Percentiles rank a stretch among this genome's conserved stretches.
These are phyloP conservation scores for Diplodia sapinea DNA, from an alignment of 2,329 filamentous ascomycete species.

Conservation along the genomic window DNA sequence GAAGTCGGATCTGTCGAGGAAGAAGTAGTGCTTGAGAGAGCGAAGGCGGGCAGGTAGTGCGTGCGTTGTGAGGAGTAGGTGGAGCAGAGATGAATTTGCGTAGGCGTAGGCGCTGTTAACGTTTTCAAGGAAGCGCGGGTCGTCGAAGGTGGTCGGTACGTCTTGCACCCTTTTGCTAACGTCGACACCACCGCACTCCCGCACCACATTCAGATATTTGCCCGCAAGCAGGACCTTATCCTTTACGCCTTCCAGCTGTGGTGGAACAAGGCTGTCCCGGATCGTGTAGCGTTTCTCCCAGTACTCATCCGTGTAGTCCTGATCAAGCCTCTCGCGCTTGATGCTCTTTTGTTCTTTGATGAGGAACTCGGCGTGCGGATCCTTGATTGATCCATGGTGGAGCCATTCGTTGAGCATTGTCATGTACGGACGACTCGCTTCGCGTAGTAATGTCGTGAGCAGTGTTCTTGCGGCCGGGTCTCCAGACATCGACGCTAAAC, in stretches of 20 bases:
- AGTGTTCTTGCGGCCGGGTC: slow-evolving; percentile 86
- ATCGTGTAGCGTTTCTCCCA: slow-evolving; percentile 98
- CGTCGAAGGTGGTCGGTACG: slow-evolving; percentile 91
- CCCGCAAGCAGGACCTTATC: slow-evolving; percentile 94
- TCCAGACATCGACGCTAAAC: slow-evolving; percentile 87
- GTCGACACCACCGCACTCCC: slow-evolving; percentile 95
- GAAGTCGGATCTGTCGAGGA: slow-evolving; percentile 96
- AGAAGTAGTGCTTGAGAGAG: slow-evolving; percentile 98
- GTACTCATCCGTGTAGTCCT: slow-evolving; percentile 98
- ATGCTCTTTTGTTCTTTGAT: slow-evolving; percentile 97
- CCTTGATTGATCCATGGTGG: slow-evolving; percentile 92
- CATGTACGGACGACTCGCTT: slow-evolving; percentile 95
- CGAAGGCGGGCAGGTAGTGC: slow-evolving; percentile 83
- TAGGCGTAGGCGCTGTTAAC: slow-evolving; percentile 94
- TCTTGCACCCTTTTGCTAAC: slow-evolving; percentile 86
- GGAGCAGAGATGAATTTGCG: slow-evolving; percentile 91
- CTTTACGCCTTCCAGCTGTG: slow-evolving; percentile 87
- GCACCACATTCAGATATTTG: slow-evolving; percentile 97
- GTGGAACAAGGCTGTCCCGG: slow-evolving; percentile 86
- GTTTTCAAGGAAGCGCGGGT: slow-evolving; percentile 89
- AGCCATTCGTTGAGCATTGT: slow-evolving; percentile 98
- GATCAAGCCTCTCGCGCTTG: slow-evolving; percentile 83
- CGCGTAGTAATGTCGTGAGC: slow-evolving; percentile 79
- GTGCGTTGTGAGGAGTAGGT: slow-evolving; percentile 89
- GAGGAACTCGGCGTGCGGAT: slow-evolving; percentile 91